phyloP scores from a whole-genome alignment of 805 yeast species.

The Candida cerambycidarum region DNA sequence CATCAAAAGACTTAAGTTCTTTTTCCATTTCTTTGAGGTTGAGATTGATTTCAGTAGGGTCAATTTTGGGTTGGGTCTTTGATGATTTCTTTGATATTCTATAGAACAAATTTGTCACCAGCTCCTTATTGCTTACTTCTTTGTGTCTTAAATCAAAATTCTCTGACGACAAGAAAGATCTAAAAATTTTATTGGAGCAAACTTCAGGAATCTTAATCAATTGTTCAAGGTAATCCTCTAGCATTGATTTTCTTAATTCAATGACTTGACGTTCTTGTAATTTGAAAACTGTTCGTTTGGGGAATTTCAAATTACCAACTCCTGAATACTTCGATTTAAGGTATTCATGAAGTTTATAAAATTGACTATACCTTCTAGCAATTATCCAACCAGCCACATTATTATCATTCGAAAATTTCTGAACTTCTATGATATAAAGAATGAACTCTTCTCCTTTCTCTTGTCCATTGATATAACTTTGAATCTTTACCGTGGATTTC shows the following conservation, averaged over 20 bases:
- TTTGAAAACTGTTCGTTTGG: conserved; percentile 64
- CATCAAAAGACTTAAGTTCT: conserved; percentile 54
- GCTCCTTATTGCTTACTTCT: conserved; percentile 24
- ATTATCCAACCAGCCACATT: conserved; percentile 81
- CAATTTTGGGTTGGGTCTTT: conserved; percentile 1
- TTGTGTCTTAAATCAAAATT: conserved; percentile 43
- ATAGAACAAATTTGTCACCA: conserved; percentile 36
- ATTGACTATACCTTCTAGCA: conserved; percentile 87
- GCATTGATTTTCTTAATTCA: conserved; percentile 58
- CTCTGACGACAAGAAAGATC: conserved; percentile 78
- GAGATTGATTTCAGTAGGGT: conserved; percentile 18
- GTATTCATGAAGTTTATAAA: conserved; percentile 67
- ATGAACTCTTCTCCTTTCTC: conserved; percentile 56
- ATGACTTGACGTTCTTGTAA: conserved; percentile 64
- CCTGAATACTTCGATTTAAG: conserved; percentile 52
- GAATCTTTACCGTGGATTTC: conserved; percentile 55
- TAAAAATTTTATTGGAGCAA: conserved; percentile 69
- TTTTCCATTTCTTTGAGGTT: conserved; percentile 50
- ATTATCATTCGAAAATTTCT: conserved; percentile 43
- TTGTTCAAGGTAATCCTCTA: conserved; percentile 61
- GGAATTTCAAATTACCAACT: conserved; percentile 51
- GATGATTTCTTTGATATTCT: conserved; percentile 1
- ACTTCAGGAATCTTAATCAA: conserved; percentile 64
- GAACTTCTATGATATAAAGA: conserved; percentile 75
- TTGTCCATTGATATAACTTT: conserved; percentile 54